Base-by-base conservation (phyloP, 768 basidiomycete species). In the Nidula microcarpa region DNA sequence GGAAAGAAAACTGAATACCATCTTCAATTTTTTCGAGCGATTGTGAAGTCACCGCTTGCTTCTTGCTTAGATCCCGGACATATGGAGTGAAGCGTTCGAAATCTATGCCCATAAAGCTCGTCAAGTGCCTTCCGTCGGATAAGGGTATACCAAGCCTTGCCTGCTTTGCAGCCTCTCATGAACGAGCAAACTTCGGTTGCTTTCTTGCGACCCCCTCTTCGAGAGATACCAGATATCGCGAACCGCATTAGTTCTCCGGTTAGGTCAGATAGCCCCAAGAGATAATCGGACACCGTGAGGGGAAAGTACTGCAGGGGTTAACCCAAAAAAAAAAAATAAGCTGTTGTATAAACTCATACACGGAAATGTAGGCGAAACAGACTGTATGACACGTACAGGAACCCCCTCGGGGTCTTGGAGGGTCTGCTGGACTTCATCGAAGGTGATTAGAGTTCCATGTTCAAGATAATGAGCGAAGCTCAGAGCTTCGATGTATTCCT, bases 241-340 rank as follows among this genome's bases (percentile, higher is more conserved):
- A 87, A 89, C 34, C 96, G 82, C 97, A 98, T 98, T 23, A 98
- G 81, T 70, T 99, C 97, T 43, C 97, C 97, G 0, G 94, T 97
- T 17, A 99, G 78, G 69, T 99, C 97, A 6, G 92, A 91, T 32
- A 98, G 71, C 5, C 97, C 97, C 2, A 98, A 81, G 11, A 98
- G 74, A 64, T 97, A 98, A 64, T 98, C 95, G 39, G 88, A 84
- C 34, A 83, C 65, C 7, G 91, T 78, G 33, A 95, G 65, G 3
- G 85, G 81, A 60, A 94, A 88, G 57, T 81, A 89, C 94, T 96
- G 65, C 30, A 35, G 30, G 49, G 43, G 45, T 53, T 16, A 49
- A 51, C 53, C 54, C 11, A 17, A 50, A 52, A 32, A 45, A 37
- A n/a, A 34, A 45, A 11, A 52, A 33, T 44, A 16, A 30, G n/a